A percentile compares a stretch with the other conserved stretches of the same genome.
Conservation (phyloP, 805 yeast species). For the Zygotorulaspora sp. region DNA sequence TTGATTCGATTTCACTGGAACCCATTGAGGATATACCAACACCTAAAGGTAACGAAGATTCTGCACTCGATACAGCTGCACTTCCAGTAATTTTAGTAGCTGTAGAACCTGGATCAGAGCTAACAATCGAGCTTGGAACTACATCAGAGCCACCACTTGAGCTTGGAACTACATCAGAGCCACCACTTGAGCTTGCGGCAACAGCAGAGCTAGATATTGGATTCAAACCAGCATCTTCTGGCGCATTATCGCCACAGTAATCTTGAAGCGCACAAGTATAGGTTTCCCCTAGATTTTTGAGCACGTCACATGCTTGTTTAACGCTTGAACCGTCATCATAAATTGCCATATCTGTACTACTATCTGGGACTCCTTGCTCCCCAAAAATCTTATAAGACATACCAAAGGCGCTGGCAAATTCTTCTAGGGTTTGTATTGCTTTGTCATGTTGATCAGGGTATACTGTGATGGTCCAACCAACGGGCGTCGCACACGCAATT, state of each 20-base stretch:
- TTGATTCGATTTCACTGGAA: not conserved
- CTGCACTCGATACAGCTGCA: conserved; percentile 1
- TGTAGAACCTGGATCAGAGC: conserved; percentile 1
- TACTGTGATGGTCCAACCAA: conserved; percentile 2
- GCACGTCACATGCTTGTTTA: not conserved
- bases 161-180: conserved; percentile 1
- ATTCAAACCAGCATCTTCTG: conserved; percentile 1
- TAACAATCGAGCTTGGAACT: not conserved
- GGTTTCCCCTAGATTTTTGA: not conserved
- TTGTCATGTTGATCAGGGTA: conserved; percentile 1
- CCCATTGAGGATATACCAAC: not conserved
- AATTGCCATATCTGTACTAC: not conserved
- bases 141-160: conserved; percentile 2
- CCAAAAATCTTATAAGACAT: conserved; percentile 1
- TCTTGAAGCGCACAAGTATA: conserved; percentile 1
- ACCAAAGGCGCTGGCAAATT: conserved; percentile 2
- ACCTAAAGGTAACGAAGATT: not conserved
- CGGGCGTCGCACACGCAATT: conserved; percentile 1
- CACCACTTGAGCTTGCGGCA: conserved; percentile 3
- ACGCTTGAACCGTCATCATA: conserved; percentile 3
- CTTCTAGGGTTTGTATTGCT: not conserved
- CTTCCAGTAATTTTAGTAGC: too few relatives aligned
- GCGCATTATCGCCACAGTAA: conserved; percentile 4
- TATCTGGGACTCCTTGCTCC: conserved; percentile 1
- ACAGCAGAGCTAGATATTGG: not conserved